Evolutionary conservation across 768 basidiomycete species (phyloP).

Genomic region (Kwoniella europaea): DNA sequence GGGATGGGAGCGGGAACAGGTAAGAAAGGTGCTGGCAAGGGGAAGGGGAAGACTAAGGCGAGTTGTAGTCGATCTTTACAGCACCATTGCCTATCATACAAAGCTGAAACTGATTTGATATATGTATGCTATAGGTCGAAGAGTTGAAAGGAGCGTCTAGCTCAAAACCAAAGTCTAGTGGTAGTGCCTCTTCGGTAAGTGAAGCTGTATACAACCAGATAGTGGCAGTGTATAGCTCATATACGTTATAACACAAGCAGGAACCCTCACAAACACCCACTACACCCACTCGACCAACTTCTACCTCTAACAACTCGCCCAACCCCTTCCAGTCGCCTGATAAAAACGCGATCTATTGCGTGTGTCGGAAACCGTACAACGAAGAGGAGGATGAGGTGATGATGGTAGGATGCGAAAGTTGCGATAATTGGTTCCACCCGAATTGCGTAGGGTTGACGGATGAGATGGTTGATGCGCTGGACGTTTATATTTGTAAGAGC

Average conservation of each 20-base stretch:
- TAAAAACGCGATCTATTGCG: slow-evolving; percentile 41
- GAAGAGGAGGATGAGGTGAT: slow-evolving; percentile 48
- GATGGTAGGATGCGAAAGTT: slow-evolving; percentile 55
- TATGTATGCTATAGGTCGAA: slow-evolving; percentile 20
- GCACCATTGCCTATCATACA: neutral
- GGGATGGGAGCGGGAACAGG: neutral
- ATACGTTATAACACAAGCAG: neutral
- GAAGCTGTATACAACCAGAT: too few species aligned
- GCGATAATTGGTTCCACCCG: slow-evolving; percentile 55
- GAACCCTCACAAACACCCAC: neutral
- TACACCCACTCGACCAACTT: slow-evolving; percentile 8
- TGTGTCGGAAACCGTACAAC: slow-evolving; percentile 46
- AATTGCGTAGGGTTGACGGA: slow-evolving; percentile 44
- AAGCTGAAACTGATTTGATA: neutral
- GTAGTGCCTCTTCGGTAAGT: neutral
- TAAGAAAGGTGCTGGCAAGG: slow-evolving; percentile 21
- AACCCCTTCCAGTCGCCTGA: slow-evolving; percentile 12
- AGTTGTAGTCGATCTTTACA: neutral
- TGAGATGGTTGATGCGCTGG: slow-evolving; percentile 44
- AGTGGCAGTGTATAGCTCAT: too few species aligned
- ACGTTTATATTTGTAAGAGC: slow-evolving; percentile 46
- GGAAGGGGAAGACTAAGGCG: slow-evolving; percentile 28
- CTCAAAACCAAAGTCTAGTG: neutral
- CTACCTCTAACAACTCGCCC: slow-evolving; percentile 3
- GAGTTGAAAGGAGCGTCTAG: slow-evolving; percentile 24